Conservation (phyloP, 1,284 basidiomycete species). For the Anthracocystis walkeri region DNA sequence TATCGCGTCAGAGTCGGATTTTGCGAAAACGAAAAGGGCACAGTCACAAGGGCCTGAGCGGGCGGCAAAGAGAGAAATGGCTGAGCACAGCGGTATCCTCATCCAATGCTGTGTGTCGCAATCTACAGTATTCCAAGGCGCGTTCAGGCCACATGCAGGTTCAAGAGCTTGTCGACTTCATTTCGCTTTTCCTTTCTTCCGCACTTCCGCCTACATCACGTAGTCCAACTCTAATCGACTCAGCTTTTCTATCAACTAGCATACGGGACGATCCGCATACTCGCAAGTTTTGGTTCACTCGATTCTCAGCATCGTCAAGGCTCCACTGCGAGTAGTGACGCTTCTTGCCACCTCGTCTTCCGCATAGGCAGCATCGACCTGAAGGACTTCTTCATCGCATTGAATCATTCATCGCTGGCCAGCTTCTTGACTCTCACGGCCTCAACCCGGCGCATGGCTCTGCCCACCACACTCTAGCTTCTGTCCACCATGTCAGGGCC, state of each 20-base stretch:
- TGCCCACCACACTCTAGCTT: not conserved
- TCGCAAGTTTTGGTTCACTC: not conserved
- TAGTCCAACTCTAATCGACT: conserved; percentile 15
- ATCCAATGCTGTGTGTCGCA: not conserved
- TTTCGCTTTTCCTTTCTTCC: not conserved
- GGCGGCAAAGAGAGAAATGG: not conserved
- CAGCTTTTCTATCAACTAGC: conserved; percentile 3
- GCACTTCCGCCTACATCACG: conserved; percentile 6
- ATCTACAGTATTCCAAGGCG: conserved; percentile 1
- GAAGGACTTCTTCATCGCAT: not conserved
- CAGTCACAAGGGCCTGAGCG: conserved; percentile 8
- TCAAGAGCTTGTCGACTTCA: not conserved
- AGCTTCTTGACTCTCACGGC: not conserved
- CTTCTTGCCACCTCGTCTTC: not conserved
- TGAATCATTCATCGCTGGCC: not conserved
- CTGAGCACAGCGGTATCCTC: no score
- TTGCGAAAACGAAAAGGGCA: not conserved
- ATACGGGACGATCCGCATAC: not conserved
- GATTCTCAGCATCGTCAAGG: not conserved
- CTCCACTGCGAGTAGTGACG: not conserved
- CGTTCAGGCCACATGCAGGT: conserved; percentile 34
- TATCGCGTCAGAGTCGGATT: conserved; percentile 9
- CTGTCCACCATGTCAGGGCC: conserved; percentile 4
- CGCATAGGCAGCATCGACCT: not conserved
- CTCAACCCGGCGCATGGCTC: not conserved